Evolutionary conservation across 352 stramenopile genomes (phyloP).

Genomic region (Pythium folliculosum): DNA sequence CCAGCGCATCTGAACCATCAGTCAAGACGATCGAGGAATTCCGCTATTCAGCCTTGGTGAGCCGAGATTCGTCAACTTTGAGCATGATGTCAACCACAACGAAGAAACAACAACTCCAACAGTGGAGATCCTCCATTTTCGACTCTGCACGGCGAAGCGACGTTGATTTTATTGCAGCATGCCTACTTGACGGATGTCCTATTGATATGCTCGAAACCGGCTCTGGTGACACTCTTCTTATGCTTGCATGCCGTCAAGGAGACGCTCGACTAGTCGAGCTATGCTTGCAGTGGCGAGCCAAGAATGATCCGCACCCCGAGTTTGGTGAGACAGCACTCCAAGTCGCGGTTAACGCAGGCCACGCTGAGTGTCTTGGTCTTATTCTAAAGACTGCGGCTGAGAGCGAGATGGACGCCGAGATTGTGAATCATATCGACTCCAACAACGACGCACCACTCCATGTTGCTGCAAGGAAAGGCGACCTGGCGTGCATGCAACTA

Average conservation of each 20-base stretch:
- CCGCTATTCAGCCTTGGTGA: conserved; percentile 42
- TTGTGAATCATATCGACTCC: conserved; percentile 86
- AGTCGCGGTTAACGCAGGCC: conserved; percentile 62
- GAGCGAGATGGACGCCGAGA: conserved; percentile 86
- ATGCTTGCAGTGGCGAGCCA: conserved; percentile 71
- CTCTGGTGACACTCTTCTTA: conserved; percentile 75
- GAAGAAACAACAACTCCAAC: conserved; percentile 44
- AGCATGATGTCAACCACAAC: conserved; percentile 20
- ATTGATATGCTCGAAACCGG: conserved; percentile 76
- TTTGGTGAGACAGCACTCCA: conserved; percentile 85
- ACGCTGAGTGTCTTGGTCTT: conserved; percentile 60
- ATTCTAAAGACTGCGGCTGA: conserved; percentile 75
- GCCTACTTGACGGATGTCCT: conserved; percentile 65
- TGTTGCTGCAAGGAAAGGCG: conserved; percentile 67
- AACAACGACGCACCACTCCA: conserved; percentile 82
- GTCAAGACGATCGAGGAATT: conserved; percentile 52
- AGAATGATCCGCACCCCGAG: conserved; percentile 86
- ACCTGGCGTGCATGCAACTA: conserved; percentile 70
- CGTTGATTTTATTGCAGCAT: conserved; percentile 44
- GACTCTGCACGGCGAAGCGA: conserved; percentile 46
- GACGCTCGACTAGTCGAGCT: conserved; percentile 69
- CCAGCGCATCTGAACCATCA: conserved; percentile 21
- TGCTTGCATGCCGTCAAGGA: conserved; percentile 71
- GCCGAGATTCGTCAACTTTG: conserved; percentile 20
- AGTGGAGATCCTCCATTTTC: conserved; percentile 69